Conservation (phyloP, 768 basidiomycete genomes). For the Rhodotorula diobovata region DNA sequence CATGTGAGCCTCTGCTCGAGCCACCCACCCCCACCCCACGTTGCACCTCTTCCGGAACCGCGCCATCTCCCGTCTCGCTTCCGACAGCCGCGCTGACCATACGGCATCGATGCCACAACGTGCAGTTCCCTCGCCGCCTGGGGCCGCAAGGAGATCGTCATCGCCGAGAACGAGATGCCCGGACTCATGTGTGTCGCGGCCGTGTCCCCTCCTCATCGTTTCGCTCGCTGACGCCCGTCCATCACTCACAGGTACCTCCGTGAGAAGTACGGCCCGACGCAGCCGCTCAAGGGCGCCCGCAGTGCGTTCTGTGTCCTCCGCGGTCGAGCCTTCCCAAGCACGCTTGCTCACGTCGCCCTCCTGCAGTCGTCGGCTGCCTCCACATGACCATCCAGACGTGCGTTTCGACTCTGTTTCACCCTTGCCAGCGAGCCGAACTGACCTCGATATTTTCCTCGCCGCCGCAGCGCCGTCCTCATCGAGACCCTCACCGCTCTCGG, state of each 20-base stretch:
- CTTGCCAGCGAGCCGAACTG: rapidly evolving
- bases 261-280: slow-evolving; percentile 63
- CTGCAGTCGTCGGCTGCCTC: slow-evolving; percentile 72
- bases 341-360: neutral
- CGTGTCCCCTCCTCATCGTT: too few species aligned
- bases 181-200: slow-evolving; percentile 34
- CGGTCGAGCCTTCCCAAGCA: neutral
- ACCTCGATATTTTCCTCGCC: neutral
- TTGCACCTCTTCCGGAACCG: neutral
- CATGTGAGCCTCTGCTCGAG: slow-evolving; percentile 5
- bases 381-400: slow-evolving; percentile 77
- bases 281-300: slow-evolving; percentile 90
- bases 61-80: neutral
- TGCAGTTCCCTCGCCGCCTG: slow-evolving; percentile 95
- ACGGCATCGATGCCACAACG: neutral
- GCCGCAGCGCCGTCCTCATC: slow-evolving; percentile 58
- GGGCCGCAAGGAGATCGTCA: slow-evolving; percentile 98
- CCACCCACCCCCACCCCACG: slow-evolving; percentile 12
- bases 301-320: slow-evolving; percentile 44
- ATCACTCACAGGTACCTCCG: slow-evolving; percentile 30
- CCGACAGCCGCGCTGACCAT: slow-evolving; percentile 63
- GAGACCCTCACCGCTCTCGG: slow-evolving; percentile 94
- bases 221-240: neutral
- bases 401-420: neutral
- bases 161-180: slow-evolving; percentile 70